These are phyloP conservation scores for Phaseolus coccineus DNA, from an alignment of 331 rosid species.

Conservation along the genomic window DNA sequence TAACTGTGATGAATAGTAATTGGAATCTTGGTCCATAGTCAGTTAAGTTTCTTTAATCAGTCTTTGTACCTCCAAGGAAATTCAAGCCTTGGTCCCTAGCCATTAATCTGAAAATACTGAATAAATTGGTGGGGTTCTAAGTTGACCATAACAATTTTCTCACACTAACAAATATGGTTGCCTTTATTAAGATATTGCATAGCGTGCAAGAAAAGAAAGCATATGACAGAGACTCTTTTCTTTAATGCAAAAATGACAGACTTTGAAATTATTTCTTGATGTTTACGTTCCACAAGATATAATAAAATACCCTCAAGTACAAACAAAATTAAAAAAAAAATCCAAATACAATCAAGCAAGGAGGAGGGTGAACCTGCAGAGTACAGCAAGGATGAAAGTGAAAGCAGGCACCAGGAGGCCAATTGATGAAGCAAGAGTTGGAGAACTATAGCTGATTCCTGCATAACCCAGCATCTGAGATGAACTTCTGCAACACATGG, in stretches of 20 bases:
- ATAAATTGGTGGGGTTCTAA: neutral
- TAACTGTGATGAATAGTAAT: neutral
- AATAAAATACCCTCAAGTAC: too few relatives aligned
- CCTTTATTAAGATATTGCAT: neutral
- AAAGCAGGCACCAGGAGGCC: conserved; percentile 67
- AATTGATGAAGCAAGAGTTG: conserved; percentile 87
- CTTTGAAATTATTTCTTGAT: neutral
- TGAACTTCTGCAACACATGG: conserved; percentile 58
- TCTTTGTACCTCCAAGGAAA: neutral
- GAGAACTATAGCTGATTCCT: conserved; percentile 81
- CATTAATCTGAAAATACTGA: neutral
- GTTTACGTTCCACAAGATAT: too few relatives aligned
- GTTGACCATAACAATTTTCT: neutral
- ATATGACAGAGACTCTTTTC: too few relatives aligned
- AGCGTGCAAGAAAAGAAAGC: conserved; percentile 16
- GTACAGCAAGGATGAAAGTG: conserved; percentile 67
- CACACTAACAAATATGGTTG: neutral
- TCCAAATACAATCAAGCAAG: conserved; percentile 23
- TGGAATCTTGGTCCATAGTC: neutral
- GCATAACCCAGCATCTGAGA: conserved; percentile 84
- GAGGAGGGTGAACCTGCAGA: conserved; percentile 64
- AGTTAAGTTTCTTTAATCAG: neutral
- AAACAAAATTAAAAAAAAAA: neutral
- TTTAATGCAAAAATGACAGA: too few relatives aligned
- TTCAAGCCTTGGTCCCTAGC: neutral